These are phyloP conservation scores for Candida multigemmis DNA, from an alignment of 805 yeast species.

Conservation along the genomic window DNA sequence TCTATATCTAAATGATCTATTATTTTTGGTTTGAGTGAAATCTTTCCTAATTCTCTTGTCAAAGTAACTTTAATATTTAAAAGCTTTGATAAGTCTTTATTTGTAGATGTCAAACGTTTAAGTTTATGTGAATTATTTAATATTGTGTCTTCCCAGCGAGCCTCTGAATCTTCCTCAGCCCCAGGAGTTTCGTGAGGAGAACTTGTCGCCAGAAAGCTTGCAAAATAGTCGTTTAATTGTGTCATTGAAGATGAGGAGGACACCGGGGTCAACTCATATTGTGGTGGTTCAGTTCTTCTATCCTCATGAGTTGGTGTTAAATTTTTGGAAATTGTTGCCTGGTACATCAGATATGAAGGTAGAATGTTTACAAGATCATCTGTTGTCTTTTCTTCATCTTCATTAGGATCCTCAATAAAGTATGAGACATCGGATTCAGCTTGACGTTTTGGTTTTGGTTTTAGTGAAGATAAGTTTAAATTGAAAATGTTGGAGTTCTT, in stretches of 20 bases:
- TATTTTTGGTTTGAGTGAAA: slow-evolving; percentile 20
- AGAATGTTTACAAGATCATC: slow-evolving; percentile 23
- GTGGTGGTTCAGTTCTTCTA: slow-evolving; percentile 20
- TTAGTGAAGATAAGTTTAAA: too few species aligned
- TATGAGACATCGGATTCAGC: too few species aligned
- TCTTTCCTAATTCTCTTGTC: slow-evolving; percentile 24
- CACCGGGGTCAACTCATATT: slow-evolving; percentile 20
- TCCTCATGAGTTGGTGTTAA: slow-evolving; percentile 22
- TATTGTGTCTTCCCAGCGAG: slow-evolving; percentile 23
- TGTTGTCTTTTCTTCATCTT: too few species aligned
- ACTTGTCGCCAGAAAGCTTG: slow-evolving; percentile 2
- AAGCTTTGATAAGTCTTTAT: slow-evolving; percentile 15
- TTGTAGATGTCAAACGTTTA: slow-evolving; percentile 18
- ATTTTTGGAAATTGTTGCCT: slow-evolving; percentile 26
- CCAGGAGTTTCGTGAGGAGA: slow-evolving; percentile 1
- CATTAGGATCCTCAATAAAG: too few species aligned
- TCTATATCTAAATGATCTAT: slow-evolving; percentile 21
- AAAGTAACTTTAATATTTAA: slow-evolving; percentile 20
- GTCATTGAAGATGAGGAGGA: slow-evolving; percentile 4
- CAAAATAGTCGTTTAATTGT: slow-evolving; percentile 1
- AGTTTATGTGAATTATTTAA: slow-evolving; percentile 26
- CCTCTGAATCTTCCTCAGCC: slow-evolving; percentile 3
- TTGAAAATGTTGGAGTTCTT: too few species aligned
- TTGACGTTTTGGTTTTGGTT: too few species aligned
- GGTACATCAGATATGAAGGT: slow-evolving; percentile 33